Conservation (phyloP, 2,329 filamentous ascomycete species). For the Ophiosphaerella korrae region DNA sequence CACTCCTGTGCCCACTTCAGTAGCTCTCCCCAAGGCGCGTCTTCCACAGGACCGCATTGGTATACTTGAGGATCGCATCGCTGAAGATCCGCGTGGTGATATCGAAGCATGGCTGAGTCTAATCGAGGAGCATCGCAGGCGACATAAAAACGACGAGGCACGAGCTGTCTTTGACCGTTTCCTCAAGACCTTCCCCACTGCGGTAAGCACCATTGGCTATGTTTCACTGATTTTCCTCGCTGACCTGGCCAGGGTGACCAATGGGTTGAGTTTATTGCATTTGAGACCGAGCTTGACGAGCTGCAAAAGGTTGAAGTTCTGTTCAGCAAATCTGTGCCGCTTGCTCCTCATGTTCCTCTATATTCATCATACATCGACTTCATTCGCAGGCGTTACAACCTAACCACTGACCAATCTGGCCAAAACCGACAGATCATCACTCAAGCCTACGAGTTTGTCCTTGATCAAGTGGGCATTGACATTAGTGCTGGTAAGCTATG, state of each 20-base stretch:
- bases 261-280: slow-evolving; percentile 86
- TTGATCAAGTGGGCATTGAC: slow-evolving; percentile 88
- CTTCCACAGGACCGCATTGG: slow-evolving; percentile 75
- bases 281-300: slow-evolving; percentile 88
- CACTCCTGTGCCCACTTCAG: slow-evolving; percentile 34
- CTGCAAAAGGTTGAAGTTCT: slow-evolving; percentile 80
- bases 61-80: slow-evolving; percentile 86
- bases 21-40: slow-evolving; percentile 55
- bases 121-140: slow-evolving; percentile 81
- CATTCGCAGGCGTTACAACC: slow-evolving; percentile 86
- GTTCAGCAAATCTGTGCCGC: slow-evolving; percentile 78
- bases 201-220: slow-evolving; percentile 66
- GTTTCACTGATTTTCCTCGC: slow-evolving; percentile 5
- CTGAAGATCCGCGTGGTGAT: slow-evolving; percentile 90
- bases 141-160: slow-evolving; percentile 80
- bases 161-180: slow-evolving; percentile 84
- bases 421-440: slow-evolving; percentile 78
- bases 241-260: slow-evolving; percentile 78
- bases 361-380: slow-evolving; percentile 97
- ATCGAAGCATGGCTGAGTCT: slow-evolving; percentile 89
- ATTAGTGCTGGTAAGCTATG: slow-evolving; percentile 88
- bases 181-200: slow-evolving; percentile 83
- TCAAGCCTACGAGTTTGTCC: slow-evolving; percentile 89
- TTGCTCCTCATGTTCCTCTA: slow-evolving; percentile 80
- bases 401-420: slow-evolving; percentile 78